phyloP scores from a whole-genome alignment of 2,329 filamentous ascomycete species.

The Aspergillus neoniger region DNA sequence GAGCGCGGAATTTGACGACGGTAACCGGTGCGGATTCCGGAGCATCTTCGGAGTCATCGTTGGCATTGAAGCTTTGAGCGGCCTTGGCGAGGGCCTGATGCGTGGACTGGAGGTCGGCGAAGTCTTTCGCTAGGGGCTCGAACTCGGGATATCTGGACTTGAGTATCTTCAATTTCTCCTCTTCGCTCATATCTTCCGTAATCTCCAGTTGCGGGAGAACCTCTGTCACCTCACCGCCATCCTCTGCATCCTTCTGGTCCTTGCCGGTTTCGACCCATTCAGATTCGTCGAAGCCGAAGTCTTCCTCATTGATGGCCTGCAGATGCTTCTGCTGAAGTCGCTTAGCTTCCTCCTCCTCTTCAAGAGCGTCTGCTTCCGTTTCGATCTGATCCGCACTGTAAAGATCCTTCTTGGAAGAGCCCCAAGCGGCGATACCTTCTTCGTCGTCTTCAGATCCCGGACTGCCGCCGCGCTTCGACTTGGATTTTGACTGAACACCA shows the following conservation, averaged over 20 bases:
- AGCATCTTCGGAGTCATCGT: constrained; percentile 38
- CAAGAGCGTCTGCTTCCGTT: constrained; percentile 73
- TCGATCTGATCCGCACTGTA: constrained; percentile 82
- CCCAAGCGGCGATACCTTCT: constrained; percentile 73
- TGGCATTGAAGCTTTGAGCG: constrained; percentile 57
- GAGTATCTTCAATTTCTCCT: constrained; percentile 75
- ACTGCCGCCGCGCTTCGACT: constrained; percentile 26
- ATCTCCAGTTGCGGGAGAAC: constrained; percentile 82
- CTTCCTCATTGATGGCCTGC: constrained; percentile 82
- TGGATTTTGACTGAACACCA: constrained; percentile 24
- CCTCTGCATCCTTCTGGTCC: constrained; percentile 49
- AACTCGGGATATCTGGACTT: constrained; percentile 88
- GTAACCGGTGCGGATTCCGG: constrained; percentile 53
- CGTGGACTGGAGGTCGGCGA: constrained; percentile 66
- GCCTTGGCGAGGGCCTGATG: constrained; percentile 62
- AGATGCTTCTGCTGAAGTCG: constrained; percentile 89
- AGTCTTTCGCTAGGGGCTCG: constrained; percentile 79
- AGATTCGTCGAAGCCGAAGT: constrained; percentile 89
- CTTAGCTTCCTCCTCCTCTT: constrained; percentile 89
- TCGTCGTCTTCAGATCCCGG: constrained; percentile 46
- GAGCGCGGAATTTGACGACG: constrained; percentile 73
- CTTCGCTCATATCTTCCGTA: constrained; percentile 72
- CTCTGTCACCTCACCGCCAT: constrained; percentile 70
- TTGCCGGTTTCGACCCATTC: constrained; percentile 71
- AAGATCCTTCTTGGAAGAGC: constrained; percentile 82